Base-by-base conservation (phyloP, 164 flowering plant genomes). In the Cinnamomum chago region DNA sequence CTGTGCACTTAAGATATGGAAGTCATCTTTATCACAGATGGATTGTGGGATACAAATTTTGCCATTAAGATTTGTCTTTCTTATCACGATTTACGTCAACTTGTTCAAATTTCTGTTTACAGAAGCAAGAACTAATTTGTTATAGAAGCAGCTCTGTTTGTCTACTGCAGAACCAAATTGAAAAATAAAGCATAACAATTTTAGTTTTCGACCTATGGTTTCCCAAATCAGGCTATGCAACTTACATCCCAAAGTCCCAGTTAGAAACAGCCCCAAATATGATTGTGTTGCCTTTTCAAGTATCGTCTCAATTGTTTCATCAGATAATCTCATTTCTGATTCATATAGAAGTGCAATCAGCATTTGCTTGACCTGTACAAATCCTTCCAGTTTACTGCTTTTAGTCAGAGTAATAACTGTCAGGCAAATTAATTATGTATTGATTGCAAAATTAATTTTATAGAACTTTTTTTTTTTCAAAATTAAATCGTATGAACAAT, bases 321-420 rank as follows among this genome's bases (percentile, higher is more conserved):
- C 98, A 72, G 97, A 88, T 84, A 95, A 80, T 84, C 90, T 93
- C 99, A 95, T 85, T 67, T 90, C 96, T 62, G 97, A 90, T 80
- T 95, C 99, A 68, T 89, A 86, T 47, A 95, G 83, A 84, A 93
- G 92, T 67, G 98, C 99, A 82, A 93, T 90, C 76, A 95, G 74
- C 99, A 95, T 93, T 84, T 88, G 91, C 81, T 92, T 95, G 65
- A 95, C 99, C 99, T 95, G 94, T 78, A 72, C 89, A 86, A 80
- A 55, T n/a, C 60, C 27, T 25, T 25, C 27, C 60, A 55, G 18
- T 15, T 12, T 28, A 68, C 13, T 2, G 60, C 60, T 33, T 28
- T 7, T 5, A 25, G 20, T 20, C 3, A 20, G 72, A 58, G 24
- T 3, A 64, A 70, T 50, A 12, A 20, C 47, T 28, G 23, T 23